phyloP scores from a whole-genome alignment of 495 filamentous ascomycete species.

The Penicillium pancosmium region DNA sequence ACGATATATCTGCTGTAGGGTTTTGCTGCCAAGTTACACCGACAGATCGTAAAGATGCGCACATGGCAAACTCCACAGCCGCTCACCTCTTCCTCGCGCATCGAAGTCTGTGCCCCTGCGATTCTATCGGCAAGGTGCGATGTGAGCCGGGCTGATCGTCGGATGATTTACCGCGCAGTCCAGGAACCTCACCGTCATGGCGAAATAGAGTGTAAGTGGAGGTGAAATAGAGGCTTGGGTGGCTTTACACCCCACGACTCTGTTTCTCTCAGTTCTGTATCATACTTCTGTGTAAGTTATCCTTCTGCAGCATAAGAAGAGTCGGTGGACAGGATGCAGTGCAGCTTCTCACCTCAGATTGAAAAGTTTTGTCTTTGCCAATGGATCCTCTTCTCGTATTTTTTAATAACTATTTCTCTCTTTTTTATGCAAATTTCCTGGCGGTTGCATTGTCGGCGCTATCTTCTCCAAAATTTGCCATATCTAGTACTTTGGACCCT shows the following conservation, averaged over 20 bases:
- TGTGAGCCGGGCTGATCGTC: constrained; percentile 11
- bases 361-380: neutral
- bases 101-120: constrained; percentile 6
- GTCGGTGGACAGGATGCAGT: constrained; percentile 9
- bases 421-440: too few species aligned
- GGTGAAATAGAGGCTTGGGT: neutral
- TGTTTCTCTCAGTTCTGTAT: constrained; percentile 14
- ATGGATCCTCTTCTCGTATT: neutral
- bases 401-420: neutral
- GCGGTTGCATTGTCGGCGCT: neutral
- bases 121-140: constrained; percentile 19
- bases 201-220: neutral
- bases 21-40: constrained; percentile 18
- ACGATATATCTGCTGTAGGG: constrained; percentile 7
- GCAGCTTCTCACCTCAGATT: constrained; percentile 6
- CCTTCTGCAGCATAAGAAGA: neutral
- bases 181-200: constrained; percentile 12
- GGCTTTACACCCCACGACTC: neutral
- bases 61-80: constrained; percentile 22
- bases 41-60: constrained; percentile 18
- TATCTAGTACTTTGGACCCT: neutral
- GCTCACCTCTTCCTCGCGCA: neutral
- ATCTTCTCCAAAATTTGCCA: neutral
- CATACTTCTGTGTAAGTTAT: constrained; percentile 3
- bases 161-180: constrained; percentile 27